Evolutionary conservation across 176 grass and related monocot species (phyloP).

Genomic region (Thalia dealbata): DNA sequence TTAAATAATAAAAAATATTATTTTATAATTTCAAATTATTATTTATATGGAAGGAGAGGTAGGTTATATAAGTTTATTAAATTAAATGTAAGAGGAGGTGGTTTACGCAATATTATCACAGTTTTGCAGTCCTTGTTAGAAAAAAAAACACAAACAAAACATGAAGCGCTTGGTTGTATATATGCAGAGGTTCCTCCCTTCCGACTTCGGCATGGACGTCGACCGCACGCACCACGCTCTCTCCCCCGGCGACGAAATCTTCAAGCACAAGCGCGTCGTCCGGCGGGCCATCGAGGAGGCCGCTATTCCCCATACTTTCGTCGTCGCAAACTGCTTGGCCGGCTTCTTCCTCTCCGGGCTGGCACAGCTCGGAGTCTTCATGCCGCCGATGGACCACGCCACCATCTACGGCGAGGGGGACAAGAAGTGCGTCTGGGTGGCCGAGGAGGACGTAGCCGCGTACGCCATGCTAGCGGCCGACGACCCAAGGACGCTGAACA

Average conservation of each 20-base stretch:
- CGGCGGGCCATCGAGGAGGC: constrained; percentile 40
- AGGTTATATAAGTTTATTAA: too few species aligned
- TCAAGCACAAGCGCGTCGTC: constrained; percentile 40
- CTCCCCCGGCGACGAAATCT: constrained; percentile 30
- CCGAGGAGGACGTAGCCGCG: constrained; percentile 36
- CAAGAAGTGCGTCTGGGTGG: constrained; percentile 33
- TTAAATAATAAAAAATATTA: too few species aligned
- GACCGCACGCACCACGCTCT: constrained; percentile 37
- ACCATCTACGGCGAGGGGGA: constrained; percentile 33
- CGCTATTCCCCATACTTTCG: constrained; percentile 42
- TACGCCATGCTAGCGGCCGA: constrained; percentile 42
- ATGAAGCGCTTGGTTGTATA: too few species aligned
- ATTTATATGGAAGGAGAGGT: too few species aligned
- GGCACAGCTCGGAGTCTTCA: constrained; percentile 21
- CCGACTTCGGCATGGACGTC: constrained; percentile 56
- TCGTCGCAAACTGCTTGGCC: constrained; percentile 41
- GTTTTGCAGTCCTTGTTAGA: too few species aligned
- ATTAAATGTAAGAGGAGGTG: too few species aligned
- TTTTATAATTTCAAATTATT: too few species aligned
- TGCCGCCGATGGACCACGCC: constrained; percentile 47
- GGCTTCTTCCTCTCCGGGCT: constrained; percentile 27
- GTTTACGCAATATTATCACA: too few species aligned
- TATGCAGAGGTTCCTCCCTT: constrained; percentile 45
- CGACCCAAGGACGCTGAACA: constrained; percentile 47
- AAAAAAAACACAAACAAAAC: too few species aligned